Evolutionary conservation across 2,329 filamentous ascomycete species (phyloP).

Genomic region (Herpotrichia juniperi): DNA sequence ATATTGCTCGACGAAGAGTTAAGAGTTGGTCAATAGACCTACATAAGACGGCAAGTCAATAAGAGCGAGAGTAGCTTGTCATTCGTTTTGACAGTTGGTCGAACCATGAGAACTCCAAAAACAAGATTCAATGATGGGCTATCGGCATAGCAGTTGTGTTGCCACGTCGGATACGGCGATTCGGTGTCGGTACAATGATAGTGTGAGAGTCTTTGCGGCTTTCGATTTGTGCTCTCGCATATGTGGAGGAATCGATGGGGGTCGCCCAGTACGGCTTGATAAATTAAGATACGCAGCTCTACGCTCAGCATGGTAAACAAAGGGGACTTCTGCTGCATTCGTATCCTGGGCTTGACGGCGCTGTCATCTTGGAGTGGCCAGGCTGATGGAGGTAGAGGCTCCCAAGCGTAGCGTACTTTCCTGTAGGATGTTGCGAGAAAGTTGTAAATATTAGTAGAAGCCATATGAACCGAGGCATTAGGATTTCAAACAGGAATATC

Average conservation of each 20-base stretch:
- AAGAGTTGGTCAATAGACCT: background rate
- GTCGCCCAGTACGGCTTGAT: background rate
- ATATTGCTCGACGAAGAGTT: background rate
- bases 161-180: background rate
- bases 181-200: background rate
- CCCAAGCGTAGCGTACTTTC: no score
- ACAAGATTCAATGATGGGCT: no score
- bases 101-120: no score
- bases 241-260: background rate
- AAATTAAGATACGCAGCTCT: background rate
- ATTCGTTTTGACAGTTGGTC: background rate
- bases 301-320: background rate
- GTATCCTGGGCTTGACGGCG: background rate
- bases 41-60: background rate
- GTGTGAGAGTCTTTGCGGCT: background rate
- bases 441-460: no score
- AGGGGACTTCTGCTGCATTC: background rate
- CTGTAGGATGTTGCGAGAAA: no score
- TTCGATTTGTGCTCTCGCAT: background rate
- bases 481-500: no score
- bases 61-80: background rate
- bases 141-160: background rate
- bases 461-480: no score
- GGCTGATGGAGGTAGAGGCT: background rate
- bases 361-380: background rate